These are phyloP conservation scores for Trypanosoma rangeli DNA, from an alignment of 208 protist species.

Conservation along the genomic window DNA sequence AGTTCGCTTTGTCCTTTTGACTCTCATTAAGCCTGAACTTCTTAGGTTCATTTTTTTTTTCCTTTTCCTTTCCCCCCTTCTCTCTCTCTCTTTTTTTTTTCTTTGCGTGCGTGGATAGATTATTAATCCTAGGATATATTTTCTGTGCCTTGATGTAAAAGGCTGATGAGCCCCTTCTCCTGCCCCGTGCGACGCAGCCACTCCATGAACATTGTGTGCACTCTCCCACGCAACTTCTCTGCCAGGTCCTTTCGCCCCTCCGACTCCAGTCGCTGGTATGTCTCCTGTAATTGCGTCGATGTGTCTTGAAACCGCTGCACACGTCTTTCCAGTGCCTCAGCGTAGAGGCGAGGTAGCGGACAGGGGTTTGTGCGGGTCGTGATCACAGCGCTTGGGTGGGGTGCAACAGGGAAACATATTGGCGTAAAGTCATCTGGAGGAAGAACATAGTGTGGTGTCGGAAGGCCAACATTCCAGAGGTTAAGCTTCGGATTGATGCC, in stretches of 20 bases:
- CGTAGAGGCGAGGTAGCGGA: conserved; percentile 68
- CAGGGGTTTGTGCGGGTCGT: conserved; percentile 86
- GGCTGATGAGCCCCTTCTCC: conserved; percentile 58
- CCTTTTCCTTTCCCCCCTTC: conserved; percentile 5
- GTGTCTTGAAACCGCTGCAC: conserved; percentile 76
- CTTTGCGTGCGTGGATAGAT: not conserved
- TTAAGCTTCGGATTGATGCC: conserved; percentile 88
- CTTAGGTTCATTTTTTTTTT: conserved; percentile 10
- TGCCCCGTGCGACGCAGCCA: conserved; percentile 86
- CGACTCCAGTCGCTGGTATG: conserved; percentile 60
- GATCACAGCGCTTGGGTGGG: conserved; percentile 42
- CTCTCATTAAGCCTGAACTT: not conserved
- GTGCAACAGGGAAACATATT: conserved; percentile 69
- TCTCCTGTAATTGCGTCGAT: conserved; percentile 62
- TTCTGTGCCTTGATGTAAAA: conserved; percentile 42
- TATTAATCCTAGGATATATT: not conserved
- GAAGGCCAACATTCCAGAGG: conserved; percentile 84
- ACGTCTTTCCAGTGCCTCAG: conserved; percentile 56
- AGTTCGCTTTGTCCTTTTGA: not conserved
- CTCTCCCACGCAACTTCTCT: conserved; percentile 57
- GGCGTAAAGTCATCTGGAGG: conserved; percentile 83
- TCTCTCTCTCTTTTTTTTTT: not conserved
- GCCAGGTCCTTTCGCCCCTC: conserved; percentile 75
- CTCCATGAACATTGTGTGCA: conserved; percentile 83
- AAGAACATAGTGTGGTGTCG: conserved; percentile 57